Base-by-base conservation (phyloP, 139 green algal genomes). In the Gonium pectorale region DNA sequence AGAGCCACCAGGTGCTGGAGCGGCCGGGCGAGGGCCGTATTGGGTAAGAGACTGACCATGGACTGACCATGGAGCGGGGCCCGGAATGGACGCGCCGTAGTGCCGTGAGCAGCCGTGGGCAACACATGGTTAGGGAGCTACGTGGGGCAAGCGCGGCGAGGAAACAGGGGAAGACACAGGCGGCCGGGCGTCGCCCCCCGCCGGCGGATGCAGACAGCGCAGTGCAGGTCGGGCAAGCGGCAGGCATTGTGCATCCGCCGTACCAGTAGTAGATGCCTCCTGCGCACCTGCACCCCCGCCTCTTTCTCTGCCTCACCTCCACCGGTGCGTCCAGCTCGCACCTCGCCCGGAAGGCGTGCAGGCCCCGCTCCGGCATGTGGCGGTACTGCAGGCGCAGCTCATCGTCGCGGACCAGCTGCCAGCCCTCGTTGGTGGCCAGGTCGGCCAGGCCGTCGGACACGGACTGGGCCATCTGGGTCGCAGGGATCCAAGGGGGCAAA, bases 1-100 rank as follows among this genome's bases (percentile, higher is more conserved):
- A 92, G 54, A 1, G 84, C 80, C 46, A 91, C n/a, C 46, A 90
- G 29, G 31, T 90, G 54, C 86, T 87, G 74, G 35, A 82, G 21
- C 49, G 37, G 2, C 2, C 24, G 35, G 70, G 70, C 29, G 8
- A 70, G 11, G 29, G n/a, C 31, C 11, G 27, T n/a, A n/a, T n/a
- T n/a, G n/a, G n/a, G n/a, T n/a, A n/a, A n/a, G n/a, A n/a, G n/a
- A n/a, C n/a, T n/a, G n/a, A n/a, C n/a, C n/a, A n/a, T n/a, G n/a
- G n/a, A n/a, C n/a, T n/a, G n/a, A n/a, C n/a, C n/a, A n/a, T n/a
- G n/a, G n/a, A n/a, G n/a, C n/a, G n/a, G n/a, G n/a, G n/a, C n/a
- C n/a, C n/a, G n/a, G n/a, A n/a, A n/a, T n/a, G n/a, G n/a, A n/a
- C n/a, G n/a, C n/a, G n/a, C n/a, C n/a, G n/a, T n/a, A n/a, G n/a